Evolutionary conservation across 495 filamentous ascomycete genomes (phyloP), one percentile per base, ranked within the genome.

Genomic region (Aspergillus asperescens): DNA sequence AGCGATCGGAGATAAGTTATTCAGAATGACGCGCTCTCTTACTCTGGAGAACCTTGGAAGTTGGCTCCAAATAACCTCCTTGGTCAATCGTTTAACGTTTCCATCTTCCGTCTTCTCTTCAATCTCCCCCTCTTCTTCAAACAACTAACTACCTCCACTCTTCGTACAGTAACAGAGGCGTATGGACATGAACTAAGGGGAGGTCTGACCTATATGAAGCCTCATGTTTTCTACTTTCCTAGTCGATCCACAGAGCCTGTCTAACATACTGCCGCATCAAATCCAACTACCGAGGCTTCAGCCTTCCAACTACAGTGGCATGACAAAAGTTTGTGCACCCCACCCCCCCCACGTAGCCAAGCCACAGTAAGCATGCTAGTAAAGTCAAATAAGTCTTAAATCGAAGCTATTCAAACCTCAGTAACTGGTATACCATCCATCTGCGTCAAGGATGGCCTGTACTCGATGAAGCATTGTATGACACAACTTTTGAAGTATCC

Each of bases 51-150:
- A 25, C 20, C 22, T 43, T 43, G 22, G 40, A 43, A 43, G 22
- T 56, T 19, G 50, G 54, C 7, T 59, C 35, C 13, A 45, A 45
- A 45, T 31, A 18, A 45, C 42, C 23, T 29, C 42, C 25, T 31
- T 18, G 42, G 31, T 45, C n/a, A 7, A 45, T 31, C 15, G 25
- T 29, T 31, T 45, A 45, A 45, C 25, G 15, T 45, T 45, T 45
- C 23, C 22, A 45, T 39, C 35, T 15, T 39, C 16, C 35, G 10
- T 39, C n/a, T 39, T 39, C 35, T 39, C 35, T 39, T 39, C 16
- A 5, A 2, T 20, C 18, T 39, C 35, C 19, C 35, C 35, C 35
- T 45, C 42, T 31, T 45, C 42, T 31, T 31, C 42, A 13, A 45
- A 45, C 15, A 45, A 45, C 42, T 18, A 15, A 45, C 42, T 45